Conservation (phyloP, 768 basidiomycete species). For the Russula abietina region DNA sequence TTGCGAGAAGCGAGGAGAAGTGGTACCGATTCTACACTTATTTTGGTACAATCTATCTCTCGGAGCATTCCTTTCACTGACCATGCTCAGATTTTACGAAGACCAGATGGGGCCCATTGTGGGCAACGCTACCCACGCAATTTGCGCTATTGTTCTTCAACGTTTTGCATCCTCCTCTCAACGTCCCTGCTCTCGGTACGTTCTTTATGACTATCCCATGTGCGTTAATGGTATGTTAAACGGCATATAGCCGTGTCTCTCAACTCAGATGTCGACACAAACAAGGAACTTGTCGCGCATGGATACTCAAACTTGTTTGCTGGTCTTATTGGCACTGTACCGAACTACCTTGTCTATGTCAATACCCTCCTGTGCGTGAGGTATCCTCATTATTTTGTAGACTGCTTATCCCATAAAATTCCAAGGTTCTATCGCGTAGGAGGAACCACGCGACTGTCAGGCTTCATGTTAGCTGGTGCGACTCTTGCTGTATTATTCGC, state of each 20-base stretch:
- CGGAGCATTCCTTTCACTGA: background rate
- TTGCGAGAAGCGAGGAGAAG: constrained; percentile 40
- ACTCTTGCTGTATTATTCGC: constrained; percentile 67
- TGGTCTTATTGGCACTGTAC: constrained; percentile 77
- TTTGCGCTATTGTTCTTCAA: constrained; percentile 89
- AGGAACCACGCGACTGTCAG: constrained; percentile 75
- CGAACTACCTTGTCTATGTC: constrained; percentile 85
- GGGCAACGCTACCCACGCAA: constrained; percentile 87
- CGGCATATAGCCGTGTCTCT: constrained; percentile 67
- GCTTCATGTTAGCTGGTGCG: constrained; percentile 75
- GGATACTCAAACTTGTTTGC: constrained; percentile 86
- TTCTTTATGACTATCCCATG: background rate
- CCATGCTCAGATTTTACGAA: constrained; percentile 47
- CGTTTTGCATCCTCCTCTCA: constrained; percentile 76
- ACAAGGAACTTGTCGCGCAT: constrained; percentile 88
- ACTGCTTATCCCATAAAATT: constrained; percentile 21
- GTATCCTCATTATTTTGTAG: background rate
- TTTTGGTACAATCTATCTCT: constrained; percentile 47
- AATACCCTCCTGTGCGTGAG: constrained; percentile 45
- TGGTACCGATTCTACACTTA: constrained; percentile 89
- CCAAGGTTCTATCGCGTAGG: constrained; percentile 87
- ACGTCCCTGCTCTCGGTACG: constrained; percentile 83
- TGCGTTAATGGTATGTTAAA: background rate
- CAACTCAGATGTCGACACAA: constrained; percentile 82
- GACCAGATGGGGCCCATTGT: constrained; percentile 60